phyloP scores from a whole-genome alignment of 108 stramenopile species.

The Chaetoceros tenuissimus region DNA sequence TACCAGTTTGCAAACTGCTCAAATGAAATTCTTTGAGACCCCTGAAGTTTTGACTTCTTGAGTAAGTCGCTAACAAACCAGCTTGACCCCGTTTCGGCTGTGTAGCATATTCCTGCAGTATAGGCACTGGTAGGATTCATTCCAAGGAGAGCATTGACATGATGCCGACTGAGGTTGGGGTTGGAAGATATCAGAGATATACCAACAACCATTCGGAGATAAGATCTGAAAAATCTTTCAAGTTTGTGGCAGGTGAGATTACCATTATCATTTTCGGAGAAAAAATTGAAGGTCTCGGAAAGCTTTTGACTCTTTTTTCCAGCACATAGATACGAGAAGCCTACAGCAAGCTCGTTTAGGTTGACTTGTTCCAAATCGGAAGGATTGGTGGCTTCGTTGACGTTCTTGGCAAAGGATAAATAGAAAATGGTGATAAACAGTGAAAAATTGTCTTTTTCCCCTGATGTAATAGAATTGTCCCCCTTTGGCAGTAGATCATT shows the following conservation, averaged over 20 bases:
- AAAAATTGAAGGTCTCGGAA: slow-evolving; percentile 61
- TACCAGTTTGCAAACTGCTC: slow-evolving; percentile 88
- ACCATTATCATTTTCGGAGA: slow-evolving; percentile 40
- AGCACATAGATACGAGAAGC: slow-evolving; percentile 74
- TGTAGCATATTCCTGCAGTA: slow-evolving; percentile 4
- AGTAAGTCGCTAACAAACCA: slow-evolving; percentile 77
- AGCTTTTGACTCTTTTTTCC: slow-evolving; percentile 84
- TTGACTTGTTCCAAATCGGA: slow-evolving; percentile 32
- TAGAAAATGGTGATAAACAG: slow-evolving; percentile 62
- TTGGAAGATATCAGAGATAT: slow-evolving; percentile 48
- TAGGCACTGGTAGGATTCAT: not conserved
- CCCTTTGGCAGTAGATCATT: slow-evolving; percentile 34
- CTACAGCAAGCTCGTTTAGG: slow-evolving; percentile 69
- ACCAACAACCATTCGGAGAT: slow-evolving; percentile 75
- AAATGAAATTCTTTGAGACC: slow-evolving; percentile 47
- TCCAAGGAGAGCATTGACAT: not conserved
- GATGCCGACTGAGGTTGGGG: not conserved
- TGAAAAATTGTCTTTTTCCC: slow-evolving; percentile 50
- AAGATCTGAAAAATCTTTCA: slow-evolving; percentile 61
- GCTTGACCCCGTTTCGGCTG: slow-evolving; percentile 71
- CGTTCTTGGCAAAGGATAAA: slow-evolving; percentile 59
- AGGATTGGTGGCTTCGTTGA: slow-evolving; percentile 13
- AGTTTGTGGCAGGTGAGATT: slow-evolving; percentile 57
- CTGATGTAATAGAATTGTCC: slow-evolving; percentile 22
- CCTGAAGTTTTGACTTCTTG: slow-evolving; percentile 18